These are phyloP conservation scores for Ogataea methanolica DNA, from an alignment of 805 yeast genomes.

Conservation along the genomic window DNA sequence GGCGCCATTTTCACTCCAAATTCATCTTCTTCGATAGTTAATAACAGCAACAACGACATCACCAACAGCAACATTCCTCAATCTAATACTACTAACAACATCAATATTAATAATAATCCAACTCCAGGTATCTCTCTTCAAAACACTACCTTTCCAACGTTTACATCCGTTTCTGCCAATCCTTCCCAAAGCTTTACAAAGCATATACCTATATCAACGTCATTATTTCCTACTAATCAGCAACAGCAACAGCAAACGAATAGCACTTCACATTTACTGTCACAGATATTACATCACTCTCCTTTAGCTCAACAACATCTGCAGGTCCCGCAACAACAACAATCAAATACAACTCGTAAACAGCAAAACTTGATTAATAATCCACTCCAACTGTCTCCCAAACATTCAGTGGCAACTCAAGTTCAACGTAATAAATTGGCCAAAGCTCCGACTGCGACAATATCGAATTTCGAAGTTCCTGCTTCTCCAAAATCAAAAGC, in stretches of 20 bases:
- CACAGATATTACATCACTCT: neutral
- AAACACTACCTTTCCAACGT: constrained; percentile 1
- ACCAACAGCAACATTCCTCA: too few relatives aligned
- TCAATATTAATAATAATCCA: neutral
- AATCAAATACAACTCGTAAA: neutral
- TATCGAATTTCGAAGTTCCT: constrained; percentile 18
- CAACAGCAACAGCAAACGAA: constrained; percentile 1
- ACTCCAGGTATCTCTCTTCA: neutral
- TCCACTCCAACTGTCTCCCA: constrained; percentile 2
- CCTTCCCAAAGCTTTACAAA: constrained; percentile 1
- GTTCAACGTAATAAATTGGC: constrained; percentile 5
- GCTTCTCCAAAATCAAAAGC: constrained; percentile 22
- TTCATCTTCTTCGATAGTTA: neutral
- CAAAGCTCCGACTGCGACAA: constrained; percentile 21
- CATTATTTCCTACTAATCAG: neutral
- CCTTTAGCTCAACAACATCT: neutral
- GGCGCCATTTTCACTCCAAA: constrained; percentile 13
- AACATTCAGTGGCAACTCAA: constrained; percentile 1
- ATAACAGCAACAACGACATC: too few relatives aligned
- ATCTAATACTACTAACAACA: neutral
- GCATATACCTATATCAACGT: neutral
- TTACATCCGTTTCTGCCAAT: constrained; percentile 5
- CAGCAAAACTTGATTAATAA: neutral
- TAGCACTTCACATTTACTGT: neutral
- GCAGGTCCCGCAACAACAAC: neutral